Evolutionary conservation across 345 rosid species (phyloP), one percentile per base, ranked within the genome.

Genomic region (Atalantia buxifolia): DNA sequence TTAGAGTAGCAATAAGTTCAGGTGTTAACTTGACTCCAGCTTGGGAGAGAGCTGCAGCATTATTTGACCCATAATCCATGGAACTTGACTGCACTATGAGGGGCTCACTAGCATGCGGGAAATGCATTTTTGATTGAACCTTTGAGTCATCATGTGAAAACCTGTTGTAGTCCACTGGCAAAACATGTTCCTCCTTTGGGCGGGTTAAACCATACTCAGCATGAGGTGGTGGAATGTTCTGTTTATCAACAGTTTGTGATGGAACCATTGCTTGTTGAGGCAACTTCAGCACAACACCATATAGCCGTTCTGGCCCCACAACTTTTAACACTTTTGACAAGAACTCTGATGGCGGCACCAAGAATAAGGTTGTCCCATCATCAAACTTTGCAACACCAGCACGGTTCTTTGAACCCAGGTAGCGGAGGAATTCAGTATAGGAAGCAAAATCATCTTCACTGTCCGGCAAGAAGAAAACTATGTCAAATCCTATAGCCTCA

Each of bases 271-370:
- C 78, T 75, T 90, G 92, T 18, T 89, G 93, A 7, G 93, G 88
- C 87, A 94, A 78, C 86, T 90, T 92, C 87, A 96, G 93, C 73
- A 94, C 97, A 71, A 96, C 97, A 60, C 98, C 99, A 84, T 94
- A 94, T 25, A 96, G 84, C 56, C 98, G 93, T 81, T 96, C 98
- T 42, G 94, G 98, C 27, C 99, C 99, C 12, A 76, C 63, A 61
- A 94, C 93, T 78, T 90, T 91, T 83, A 96, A 87, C 36, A 94
- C 98, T 35, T 89, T 87, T 14, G 92, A 85, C 74, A 94, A 86
- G 85, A 96, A 96, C 70, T 92, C 95, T 57, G 99, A 96, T 24
- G 99, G 99, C 75, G 99, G 98, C 63, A 94, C 97, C 85, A 96
- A 83, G 75, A 96, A 94, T 59, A 94, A 81, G 24, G 94, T 94